These are phyloP conservation scores for Verticillium tricorpus DNA, from an alignment of 2,329 filamentous ascomycete genomes.

Conservation along the genomic window DNA sequence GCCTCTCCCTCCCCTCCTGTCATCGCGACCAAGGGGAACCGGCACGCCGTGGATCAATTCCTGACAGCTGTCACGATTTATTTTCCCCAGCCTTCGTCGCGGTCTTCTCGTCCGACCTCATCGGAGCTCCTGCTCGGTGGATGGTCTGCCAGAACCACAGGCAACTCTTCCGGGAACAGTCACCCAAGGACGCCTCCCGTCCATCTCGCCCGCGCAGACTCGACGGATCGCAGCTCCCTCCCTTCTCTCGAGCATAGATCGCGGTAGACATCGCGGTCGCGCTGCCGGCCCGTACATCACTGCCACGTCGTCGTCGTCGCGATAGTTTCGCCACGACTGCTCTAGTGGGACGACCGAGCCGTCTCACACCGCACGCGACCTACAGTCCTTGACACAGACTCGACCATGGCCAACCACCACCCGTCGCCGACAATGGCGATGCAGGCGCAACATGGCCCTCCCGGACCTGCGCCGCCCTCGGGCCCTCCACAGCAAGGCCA, in stretches of 20 bases:
- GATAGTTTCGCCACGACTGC: background rate
- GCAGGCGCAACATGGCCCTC: conserved; percentile 61
- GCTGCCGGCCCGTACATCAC: background rate
- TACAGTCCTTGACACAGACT: conserved; percentile 1
- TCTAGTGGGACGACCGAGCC: background rate
- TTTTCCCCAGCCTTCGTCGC: background rate
- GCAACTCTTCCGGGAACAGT: background rate
- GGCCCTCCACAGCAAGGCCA: conserved; percentile 48
- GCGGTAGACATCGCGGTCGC: background rate
- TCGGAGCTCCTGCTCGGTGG: background rate
- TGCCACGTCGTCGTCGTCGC: background rate
- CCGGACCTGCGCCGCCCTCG: conserved; percentile 55
- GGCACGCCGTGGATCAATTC: background rate
- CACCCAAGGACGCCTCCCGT: background rate
- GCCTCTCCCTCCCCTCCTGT: background rate
- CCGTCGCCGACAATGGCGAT: conserved; percentile 76
- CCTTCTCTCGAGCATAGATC: background rate
- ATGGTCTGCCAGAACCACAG: background rate
- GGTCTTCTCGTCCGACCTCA: background rate
- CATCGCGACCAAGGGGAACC: background rate
- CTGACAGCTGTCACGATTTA: background rate
- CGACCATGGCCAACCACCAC: conserved; percentile 69
- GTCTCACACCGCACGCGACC: background rate
- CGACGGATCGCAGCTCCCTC: background rate
- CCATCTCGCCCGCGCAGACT: background rate